Evolutionary conservation across 495 filamentous ascomycete genomes (phyloP), one percentile per base, ranked within the genome.

Genomic region (Aspergillus wentii): DNA sequence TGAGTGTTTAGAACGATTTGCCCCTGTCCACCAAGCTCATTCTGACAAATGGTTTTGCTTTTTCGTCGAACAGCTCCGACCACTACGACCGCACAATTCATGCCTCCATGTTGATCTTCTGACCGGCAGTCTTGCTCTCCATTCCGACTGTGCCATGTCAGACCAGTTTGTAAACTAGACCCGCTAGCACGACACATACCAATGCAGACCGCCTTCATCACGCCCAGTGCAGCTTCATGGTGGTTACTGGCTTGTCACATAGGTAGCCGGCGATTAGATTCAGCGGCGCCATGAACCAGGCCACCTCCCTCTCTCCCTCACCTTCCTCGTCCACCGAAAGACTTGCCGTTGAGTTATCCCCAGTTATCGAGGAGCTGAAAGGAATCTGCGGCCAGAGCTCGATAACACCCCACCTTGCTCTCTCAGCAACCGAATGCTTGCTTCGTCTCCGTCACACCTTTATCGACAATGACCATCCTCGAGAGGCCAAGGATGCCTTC

Each of bases 401-500:
- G 8, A 47, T 62, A 22, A 42, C 52, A 6, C 39, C 57, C 4
- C 30, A 66, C 1, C 41, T 56, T 22, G 54, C 59, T 30, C 54
- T 56, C 20, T 41, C 57, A 17, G 58, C 62, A 11, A 69, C 64
- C 28, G 61, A 69, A 38, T 53, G 58, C 27, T 46, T 70, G 38
- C 60, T 66, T 20, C 57, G 61, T 8, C 60, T 82, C 30, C 74
- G 76, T 33, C 78, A 81, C 52, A 64, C 72, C 9, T 65, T 82
- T 21, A 72, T 80, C 37, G 76, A 79, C 18, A 62, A 56, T 38
- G 58, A 64, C 30, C 54, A 53, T 15, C 63, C 64, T 13, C 54
- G 57, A 25, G 64, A 69, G 31, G 61, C 68, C 13, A 76, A 85
- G 65, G 90, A 95, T 65, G 77, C 81, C 34, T 96, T 98, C 61